phyloP scores from a whole-genome alignment of 352 stramenopile species.

The Phytophthora syringae region DNA sequence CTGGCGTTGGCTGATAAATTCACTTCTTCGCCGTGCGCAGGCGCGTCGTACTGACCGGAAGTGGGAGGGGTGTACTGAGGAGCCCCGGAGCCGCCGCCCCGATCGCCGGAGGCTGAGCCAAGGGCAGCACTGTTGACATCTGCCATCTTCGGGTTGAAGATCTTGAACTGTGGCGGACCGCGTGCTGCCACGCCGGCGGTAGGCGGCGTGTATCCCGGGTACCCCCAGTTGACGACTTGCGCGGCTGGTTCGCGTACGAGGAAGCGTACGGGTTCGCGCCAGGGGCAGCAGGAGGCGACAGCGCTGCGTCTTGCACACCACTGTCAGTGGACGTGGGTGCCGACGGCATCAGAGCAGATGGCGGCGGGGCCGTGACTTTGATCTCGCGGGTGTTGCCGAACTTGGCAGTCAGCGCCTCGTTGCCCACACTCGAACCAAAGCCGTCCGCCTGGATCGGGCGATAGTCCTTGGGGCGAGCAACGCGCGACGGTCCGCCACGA shows the following conservation, averaged over 20 bases:
- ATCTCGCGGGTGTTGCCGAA: slow-evolving; percentile 89
- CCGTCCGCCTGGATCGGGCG: slow-evolving; percentile 89
- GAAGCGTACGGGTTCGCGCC: slow-evolving; percentile 70
- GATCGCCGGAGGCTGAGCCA: slow-evolving; percentile 31
- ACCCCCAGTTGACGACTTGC: slow-evolving; percentile 37
- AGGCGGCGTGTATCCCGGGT: slow-evolving; percentile 42
- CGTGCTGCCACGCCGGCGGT: slow-evolving; percentile 38
- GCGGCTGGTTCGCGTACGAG: slow-evolving; percentile 31
- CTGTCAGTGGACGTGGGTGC: slow-evolving; percentile 14
- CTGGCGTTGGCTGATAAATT: slow-evolving; percentile 76
- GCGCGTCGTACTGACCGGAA: slow-evolving; percentile 37
- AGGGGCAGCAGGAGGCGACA: slow-evolving; percentile 20
- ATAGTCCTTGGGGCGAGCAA: slow-evolving; percentile 74
- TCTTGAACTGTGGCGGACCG: slow-evolving; percentile 83
- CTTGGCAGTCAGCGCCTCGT: slow-evolving; percentile 88
- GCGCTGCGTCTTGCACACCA: neutral
- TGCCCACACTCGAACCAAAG: slow-evolving; percentile 90
- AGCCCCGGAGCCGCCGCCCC: slow-evolving; percentile 20
- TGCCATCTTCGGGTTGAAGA: slow-evolving; percentile 83
- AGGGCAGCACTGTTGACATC: slow-evolving; percentile 23
- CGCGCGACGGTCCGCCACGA: slow-evolving; percentile 51
- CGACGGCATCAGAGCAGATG: slow-evolving; percentile 34
- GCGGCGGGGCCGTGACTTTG: slow-evolving; percentile 81
- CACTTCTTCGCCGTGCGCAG: slow-evolving; percentile 64
- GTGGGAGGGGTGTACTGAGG: slow-evolving; percentile 20